Base-by-base conservation (phyloP, 371 early-diverging fungal species). In the Rhizomucor miehei region DNA sequence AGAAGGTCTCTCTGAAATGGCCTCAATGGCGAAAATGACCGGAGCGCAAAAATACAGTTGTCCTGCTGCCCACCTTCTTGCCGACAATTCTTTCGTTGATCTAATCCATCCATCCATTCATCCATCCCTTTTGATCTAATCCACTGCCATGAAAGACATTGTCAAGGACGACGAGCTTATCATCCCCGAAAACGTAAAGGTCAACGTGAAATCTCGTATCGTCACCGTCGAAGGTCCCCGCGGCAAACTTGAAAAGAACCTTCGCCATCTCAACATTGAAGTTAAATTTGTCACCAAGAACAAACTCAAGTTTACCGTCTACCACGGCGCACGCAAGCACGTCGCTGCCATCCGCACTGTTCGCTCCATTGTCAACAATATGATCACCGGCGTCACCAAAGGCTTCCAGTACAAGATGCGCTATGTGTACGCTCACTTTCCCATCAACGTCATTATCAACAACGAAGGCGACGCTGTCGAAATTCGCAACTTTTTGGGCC, bases 361-460 rank as follows among this genome's bases (percentile, higher is more conserved):
- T 65, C 88, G 92, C 72, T 90, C 96, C 55, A 86, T 92, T 37
- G 59, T 65, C 61, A 65, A 66, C 63, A 71, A 68, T 60, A 65
- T 74, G 63, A 65, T 71, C 54, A 57, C 37, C 20, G 66, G 69
- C 65, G 67, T 71, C 19, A 64, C 62, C 52, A 65, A 86, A 80
- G 99, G 99, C 52, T 99, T 88, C 87, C 86, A 91, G 80, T 99
- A 99, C 92, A 97, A 95, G 88, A 89, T 99, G 93, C 98, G 99
- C 68, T 97, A 93, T 68, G 99, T 97, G 51, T 98, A 98, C 69
- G 98, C 99, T 60, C 99, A 99, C 84, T 99, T 99, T 84, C 99
- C 99, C 79, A 99, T 99, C 88, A 96, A 94, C 84, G 92, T 93
- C 62, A 92, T 90, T 75, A 89, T 99, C 59, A 75, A 82, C 60